Base-by-base conservation (phyloP, 169 alveolate species). In the Plasmodium yoelii region DNA sequence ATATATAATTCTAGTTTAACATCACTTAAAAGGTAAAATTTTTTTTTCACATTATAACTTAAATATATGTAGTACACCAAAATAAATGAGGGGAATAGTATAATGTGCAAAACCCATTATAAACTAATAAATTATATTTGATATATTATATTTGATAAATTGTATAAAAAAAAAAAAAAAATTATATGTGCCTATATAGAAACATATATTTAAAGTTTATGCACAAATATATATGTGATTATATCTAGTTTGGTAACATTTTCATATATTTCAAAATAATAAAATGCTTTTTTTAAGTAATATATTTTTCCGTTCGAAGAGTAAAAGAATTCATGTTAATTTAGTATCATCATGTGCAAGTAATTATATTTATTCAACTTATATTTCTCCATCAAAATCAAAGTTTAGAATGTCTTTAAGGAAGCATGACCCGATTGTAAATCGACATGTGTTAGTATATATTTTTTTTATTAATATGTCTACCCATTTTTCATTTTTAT, bases 381-480 rank as follows among this genome's bases (percentile, higher is more conserved):
- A 82, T 51, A 93, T 94, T 28, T 95, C 97, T 1, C 97, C 97
- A 1, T 84, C 46, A 47, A 95, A 95, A 68, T 56, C 95, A 47
- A 93, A 92, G 75, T 90, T 89, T 46, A 88, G 97, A 56, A 75
- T 95, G 73, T 96, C 96, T 13, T 90, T 95, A 34, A 87, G 97
- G 59, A 95, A 95, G 63, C 93, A 94, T 69, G 97, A 95, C 82
- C 97, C 97, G 13, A 89, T 94, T 18, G 96, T 93, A 59, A 93
- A 94, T 60, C 92, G 88, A 22, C 97, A 95, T 60, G 96, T 95
- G 97, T 95, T 47, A 86, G 97, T 26, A 12, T 12, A 64, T n/a
- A 6, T 12, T 15, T 57, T 56, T 10, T 57, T 8, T 15, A 60
- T 60, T 6, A 19, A 22, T 60, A 60, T 19, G 42, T 26, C 28